Percentiles rank a stretch among this genome's conserved stretches.
These are phyloP conservation scores for Teratosphaeriaceae sp. DNA, from an alignment of 2,329 filamentous ascomycete genomes.

Conservation along the genomic window DNA sequence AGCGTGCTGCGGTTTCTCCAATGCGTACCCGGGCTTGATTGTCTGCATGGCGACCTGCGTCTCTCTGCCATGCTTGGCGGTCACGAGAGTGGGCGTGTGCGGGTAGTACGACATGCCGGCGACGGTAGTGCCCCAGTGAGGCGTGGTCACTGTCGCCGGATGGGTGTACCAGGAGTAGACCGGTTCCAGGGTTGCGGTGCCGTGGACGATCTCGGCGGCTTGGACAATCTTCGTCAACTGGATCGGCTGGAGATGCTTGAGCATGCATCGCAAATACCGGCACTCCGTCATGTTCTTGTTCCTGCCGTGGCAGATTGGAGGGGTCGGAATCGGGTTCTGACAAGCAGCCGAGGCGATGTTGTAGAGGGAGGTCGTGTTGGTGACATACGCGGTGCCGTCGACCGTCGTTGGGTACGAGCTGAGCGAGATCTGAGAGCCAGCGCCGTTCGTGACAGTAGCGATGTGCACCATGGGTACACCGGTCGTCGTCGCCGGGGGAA, in stretches of 20 bases:
- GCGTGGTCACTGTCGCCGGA: conserved; percentile 2
- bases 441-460: neutral
- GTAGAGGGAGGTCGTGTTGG: neutral
- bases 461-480: no score
- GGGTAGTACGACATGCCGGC: neutral
- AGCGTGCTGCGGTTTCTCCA: no score
- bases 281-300: conserved; percentile 7
- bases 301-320: conserved; percentile 2
- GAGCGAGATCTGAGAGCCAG: neutral
- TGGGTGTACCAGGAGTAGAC: conserved; percentile 8
- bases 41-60: neutral
- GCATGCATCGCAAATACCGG: conserved; percentile 9
- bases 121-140: conserved; percentile 8
- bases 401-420: neutral
- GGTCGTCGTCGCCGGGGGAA: neutral
- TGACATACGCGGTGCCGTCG: neutral
- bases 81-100: neutral
- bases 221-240: conserved; percentile 10
- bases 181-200: neutral
- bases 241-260: conserved; percentile 9
- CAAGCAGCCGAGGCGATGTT: neutral
- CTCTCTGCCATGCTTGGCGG: neutral
- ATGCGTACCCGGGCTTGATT: neutral
- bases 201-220: conserved; percentile 7
- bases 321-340: neutral